phyloP scores from a whole-genome alignment of 257 asterid genomes.

The Dorcoceras hygrometricum region DNA sequence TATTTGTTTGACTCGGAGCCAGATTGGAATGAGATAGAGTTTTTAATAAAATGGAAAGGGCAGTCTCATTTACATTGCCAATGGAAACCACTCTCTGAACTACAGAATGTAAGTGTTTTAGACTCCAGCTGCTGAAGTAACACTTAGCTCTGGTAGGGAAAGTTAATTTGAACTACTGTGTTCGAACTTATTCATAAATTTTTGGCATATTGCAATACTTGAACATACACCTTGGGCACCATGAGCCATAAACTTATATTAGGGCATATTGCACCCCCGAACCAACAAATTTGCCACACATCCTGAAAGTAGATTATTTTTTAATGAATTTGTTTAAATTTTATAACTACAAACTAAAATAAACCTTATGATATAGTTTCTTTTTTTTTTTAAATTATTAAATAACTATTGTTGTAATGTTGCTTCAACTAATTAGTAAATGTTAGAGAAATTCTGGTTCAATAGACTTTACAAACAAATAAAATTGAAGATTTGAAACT shows the following conservation, averaged over 20 bases:
- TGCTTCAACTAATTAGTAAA: not conserved
- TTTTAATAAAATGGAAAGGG: constrained; percentile 97
- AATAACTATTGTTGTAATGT: too few relatives aligned
- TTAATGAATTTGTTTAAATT: not conserved
- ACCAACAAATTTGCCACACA: too few relatives aligned
- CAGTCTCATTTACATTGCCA: constrained; percentile 98
- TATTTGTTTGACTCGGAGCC: constrained; percentile 74
- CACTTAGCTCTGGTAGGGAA: constrained; percentile 7
- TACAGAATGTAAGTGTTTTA: constrained; percentile 75
- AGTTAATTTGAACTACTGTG: constrained; percentile 1
- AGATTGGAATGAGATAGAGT: constrained; percentile 87
- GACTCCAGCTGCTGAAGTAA: constrained; percentile 18
- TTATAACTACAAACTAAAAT: not conserved
- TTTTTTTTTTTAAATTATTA: too few relatives aligned
- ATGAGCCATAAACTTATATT: not conserved
- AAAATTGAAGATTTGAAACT: not conserved
- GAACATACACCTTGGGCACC: not conserved
- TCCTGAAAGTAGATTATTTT: not conserved
- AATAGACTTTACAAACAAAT: not conserved
- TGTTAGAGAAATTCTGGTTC: not conserved
- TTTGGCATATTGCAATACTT: not conserved
- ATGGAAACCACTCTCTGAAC: constrained; percentile 85
- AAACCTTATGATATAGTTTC: not conserved
- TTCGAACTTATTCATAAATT: constrained; percentile 14
- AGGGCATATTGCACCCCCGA: not conserved